Base-by-base conservation (phyloP, 2,329 filamentous ascomycete genomes). In the Aspergillus carbonarius region DNA sequence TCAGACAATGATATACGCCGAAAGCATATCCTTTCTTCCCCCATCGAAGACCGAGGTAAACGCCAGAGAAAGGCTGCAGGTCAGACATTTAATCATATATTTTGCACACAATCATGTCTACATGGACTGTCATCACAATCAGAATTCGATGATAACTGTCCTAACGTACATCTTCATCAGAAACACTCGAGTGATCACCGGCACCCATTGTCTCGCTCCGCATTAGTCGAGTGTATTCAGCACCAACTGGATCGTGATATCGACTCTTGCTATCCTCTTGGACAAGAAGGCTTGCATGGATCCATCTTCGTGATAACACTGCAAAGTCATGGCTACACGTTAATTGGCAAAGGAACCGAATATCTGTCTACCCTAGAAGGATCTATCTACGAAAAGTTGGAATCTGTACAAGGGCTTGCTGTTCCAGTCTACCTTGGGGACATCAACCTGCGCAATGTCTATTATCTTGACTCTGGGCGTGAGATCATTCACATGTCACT, bases 61-160 rank as follows among this genome's bases (percentile, higher is more conserved):
- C 53, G 52, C 25, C 52, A 30, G 42, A 40, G 53, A 23, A 55
- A n/a, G 17, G 42, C 13, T 13, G 9, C 25, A 12, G 20, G 42
- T 30, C 53, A 55, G 17, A 34, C 27, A 47, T 48, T 40, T 48
- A 55, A 47, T 30, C 18, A 35, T n/a, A 30, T 5, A 8, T 55
- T 46, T 39, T 55, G 53, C 42, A 55, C 53, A 47, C 53, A 55
- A 27, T 23, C 17, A 47, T 55, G 53, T 17, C 53, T 55, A 30
- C 53, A 25, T 18, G 53, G 53, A 32, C 53, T 48, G 4, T 17
- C 20, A 20, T 20, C 9, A 13, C 23, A 34, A 30, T 55, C 40
- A 13, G 30, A 46, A 9, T 27, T 55, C 20, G 53, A 54, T 47
- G 35, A 27, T 20, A 54, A 54, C 18, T 54, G 52, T 35, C 52